Evolutionary conservation across 192 early-diverging fungal species (phyloP), one percentile per base, ranked within the genome.

Genomic region (Oehlia diaphana): DNA sequence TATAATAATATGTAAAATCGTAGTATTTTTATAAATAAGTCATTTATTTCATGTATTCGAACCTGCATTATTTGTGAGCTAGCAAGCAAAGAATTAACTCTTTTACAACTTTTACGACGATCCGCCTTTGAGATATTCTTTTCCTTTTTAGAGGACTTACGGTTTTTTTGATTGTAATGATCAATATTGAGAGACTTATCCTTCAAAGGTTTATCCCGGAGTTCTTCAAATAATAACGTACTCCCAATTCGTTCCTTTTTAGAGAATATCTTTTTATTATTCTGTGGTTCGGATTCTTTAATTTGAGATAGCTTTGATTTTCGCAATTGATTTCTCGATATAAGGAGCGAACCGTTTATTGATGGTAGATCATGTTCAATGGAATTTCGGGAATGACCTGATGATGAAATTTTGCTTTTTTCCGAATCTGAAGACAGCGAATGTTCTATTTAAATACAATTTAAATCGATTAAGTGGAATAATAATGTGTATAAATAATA

Each of bases 1-100:
- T 37, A 66, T 14, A 66, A 1, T 37, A 21, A 42, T 4, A 42
- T 42, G 39, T 42, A 42, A 31, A 42, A 8, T 42, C 39, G 39
- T 42, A 42, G 5, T 8, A 42, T 5, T 42, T 7, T 42, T 42
- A 42, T 42, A 42, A 42, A 42, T 42, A 42, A 70, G 9, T 70
- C 19, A 33, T 9, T 1, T 31, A 5, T 14, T 66, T 70, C 19
- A 33, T 9, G 16, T 31, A 13, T 14, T 66, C 64, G 9, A 47
- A 70, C 68, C 68, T 42, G 68, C 68, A 70, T 70, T 44, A 70
- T 70, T 39, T 44, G 68, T n/a, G 68, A 39, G 21, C 68, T 70
- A 42, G 37, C 39, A 44, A 44, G 68, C 16, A 70, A 21, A n/a
- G 37, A 23, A 3, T 10, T 12, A 28, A 5, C 3, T 31, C 21